Conservation (phyloP, 2,329 filamentous ascomycete species). For the Microsporum canis region DNA sequence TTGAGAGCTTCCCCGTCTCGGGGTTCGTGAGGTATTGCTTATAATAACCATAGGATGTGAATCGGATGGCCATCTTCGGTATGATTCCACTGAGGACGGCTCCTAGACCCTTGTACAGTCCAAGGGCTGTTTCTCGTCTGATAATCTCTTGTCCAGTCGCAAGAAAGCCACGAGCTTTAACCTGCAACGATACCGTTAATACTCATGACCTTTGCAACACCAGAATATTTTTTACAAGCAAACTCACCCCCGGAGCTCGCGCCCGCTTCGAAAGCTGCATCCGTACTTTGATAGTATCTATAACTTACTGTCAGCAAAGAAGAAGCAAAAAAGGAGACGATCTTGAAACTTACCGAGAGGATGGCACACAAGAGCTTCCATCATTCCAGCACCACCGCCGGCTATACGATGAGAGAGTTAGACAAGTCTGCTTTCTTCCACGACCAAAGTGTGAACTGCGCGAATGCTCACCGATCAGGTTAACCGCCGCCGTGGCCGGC, state of each 20-base stretch:
- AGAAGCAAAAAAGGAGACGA: neutral
- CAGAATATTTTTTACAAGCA: neutral
- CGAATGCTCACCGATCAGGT: slow-evolving; percentile 63
- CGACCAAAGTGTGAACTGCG: neutral
- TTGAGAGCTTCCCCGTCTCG: slow-evolving; percentile 55
- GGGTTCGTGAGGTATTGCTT: slow-evolving; percentile 69
- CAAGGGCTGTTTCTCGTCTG: slow-evolving; percentile 77
- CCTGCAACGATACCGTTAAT: slow-evolving; percentile 25
- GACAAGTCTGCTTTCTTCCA: slow-evolving; percentile 14
- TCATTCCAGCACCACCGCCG: slow-evolving; percentile 95
- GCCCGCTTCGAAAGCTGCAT: slow-evolving; percentile 94
- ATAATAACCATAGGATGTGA: slow-evolving; percentile 93
- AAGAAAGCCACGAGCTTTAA: slow-evolving; percentile 75
- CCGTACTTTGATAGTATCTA: slow-evolving; percentile 95
- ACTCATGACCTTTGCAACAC: neutral
- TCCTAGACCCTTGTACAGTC: slow-evolving; percentile 95
- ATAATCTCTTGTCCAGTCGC: slow-evolving; percentile 78
- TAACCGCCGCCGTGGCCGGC: slow-evolving; percentile 75
- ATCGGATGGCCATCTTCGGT: slow-evolving; percentile 98
- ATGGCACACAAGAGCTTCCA: slow-evolving; percentile 95
- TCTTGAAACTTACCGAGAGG: slow-evolving; percentile 57
- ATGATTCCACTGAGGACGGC: slow-evolving; percentile 93
- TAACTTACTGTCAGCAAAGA: slow-evolving; percentile 18
- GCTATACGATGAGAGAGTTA: slow-evolving; percentile 42
- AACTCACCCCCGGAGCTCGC: slow-evolving; percentile 60